A percentile compares a stretch with the other conserved stretches of the same genome.
Conservation (phyloP, 768 basidiomycete species). For the Lactarius tabidus region DNA sequence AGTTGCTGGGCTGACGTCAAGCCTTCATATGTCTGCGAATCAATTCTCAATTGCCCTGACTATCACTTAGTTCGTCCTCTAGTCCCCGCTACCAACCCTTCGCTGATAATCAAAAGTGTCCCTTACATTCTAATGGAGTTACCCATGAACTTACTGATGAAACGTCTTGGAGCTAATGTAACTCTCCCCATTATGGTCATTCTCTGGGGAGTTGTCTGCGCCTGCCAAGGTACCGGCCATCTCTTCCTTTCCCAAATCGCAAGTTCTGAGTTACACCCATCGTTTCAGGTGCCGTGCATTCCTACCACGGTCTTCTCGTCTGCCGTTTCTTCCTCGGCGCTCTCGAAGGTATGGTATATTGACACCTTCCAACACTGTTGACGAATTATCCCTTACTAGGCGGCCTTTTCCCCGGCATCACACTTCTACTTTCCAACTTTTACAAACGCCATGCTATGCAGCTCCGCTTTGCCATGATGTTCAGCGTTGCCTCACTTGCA, state of each 20-base stretch:
- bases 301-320: constrained; percentile 49
- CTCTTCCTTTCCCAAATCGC: no score
- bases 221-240: constrained; percentile 47
- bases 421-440: constrained; percentile 29
- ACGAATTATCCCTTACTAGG: constrained; percentile 9
- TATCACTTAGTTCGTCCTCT: constrained; percentile 12
- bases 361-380: background rate
- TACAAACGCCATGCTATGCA: constrained; percentile 30
- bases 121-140: constrained; percentile 44
- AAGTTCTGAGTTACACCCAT: background rate
- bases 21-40: constrained; percentile 28
- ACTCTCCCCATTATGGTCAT: constrained; percentile 58
- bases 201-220: constrained; percentile 59
- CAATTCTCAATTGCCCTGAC: constrained; percentile 8
- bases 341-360: constrained; percentile 45
- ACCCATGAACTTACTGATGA: constrained; percentile 45
- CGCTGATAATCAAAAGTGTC: constrained; percentile 27
- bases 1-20: constrained; percentile 32
- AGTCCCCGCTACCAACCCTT: constrained; percentile 1
- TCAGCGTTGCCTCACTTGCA: constrained; percentile 43
- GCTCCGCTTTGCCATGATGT: constrained; percentile 39
- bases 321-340: constrained; percentile 49
- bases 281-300: constrained; percentile 40
- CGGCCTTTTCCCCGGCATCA: constrained; percentile 44
- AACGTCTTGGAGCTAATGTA: constrained; percentile 51